phyloP scores from a whole-genome alignment of 208 protist species.

The Entamoeba histolytica region DNA sequence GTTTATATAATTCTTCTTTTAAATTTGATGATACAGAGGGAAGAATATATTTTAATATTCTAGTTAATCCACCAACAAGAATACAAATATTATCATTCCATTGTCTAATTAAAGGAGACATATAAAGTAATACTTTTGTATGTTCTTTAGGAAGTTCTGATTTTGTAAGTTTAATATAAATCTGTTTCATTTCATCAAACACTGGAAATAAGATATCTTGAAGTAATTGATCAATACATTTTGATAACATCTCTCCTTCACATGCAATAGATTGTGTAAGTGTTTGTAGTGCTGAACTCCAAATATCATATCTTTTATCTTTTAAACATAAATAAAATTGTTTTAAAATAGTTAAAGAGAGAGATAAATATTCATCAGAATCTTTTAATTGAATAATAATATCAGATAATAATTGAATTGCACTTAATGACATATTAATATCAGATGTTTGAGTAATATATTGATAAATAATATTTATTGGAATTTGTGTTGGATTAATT shows the following conservation, averaged over 20 bases:
- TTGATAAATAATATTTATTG: neutral
- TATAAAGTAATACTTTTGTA: neutral
- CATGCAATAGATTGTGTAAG: neutral
- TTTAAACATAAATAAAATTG: neutral
- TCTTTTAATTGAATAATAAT: neutral
- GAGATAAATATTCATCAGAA: neutral
- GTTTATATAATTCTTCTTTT: neutral
- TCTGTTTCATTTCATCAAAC: neutral
- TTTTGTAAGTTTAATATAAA: neutral
- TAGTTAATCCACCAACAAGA: neutral
- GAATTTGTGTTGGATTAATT: neutral
- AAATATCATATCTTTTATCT: neutral
- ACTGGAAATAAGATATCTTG: neutral
- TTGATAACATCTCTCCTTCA: neutral
- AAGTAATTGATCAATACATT: neutral
- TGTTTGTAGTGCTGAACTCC: neutral
- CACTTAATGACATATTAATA: neutral
- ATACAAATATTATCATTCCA: neutral
- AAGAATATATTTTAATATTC: neutral
- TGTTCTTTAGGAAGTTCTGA: neutral
- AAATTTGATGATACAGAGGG: neutral
- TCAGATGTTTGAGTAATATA: neutral
- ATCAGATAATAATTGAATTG: neutral
- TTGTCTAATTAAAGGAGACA: neutral
- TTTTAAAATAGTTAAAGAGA: neutral